These are phyloP conservation scores for Wakefieldia striispora DNA, from an alignment of 768 basidiomycete genomes.

Conservation along the genomic window DNA sequence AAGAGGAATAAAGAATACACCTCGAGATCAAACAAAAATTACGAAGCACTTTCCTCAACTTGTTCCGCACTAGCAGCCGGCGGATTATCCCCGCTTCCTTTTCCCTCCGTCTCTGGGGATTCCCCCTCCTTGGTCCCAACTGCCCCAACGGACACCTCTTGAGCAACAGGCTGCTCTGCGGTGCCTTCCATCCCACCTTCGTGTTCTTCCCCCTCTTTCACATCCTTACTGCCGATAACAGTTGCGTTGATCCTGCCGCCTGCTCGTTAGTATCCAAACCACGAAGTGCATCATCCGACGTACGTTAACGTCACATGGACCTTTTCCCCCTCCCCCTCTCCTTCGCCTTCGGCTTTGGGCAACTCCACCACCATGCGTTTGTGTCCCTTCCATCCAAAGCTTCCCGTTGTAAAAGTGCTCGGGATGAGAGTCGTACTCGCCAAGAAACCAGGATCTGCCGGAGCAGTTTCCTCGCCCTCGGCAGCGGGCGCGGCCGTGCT, in stretches of 20 bases:
- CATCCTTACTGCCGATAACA: slow-evolving; percentile 66
- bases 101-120: slow-evolving; percentile 19
- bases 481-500: slow-evolving; percentile 58
- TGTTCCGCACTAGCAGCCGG: slow-evolving; percentile 14
- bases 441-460: slow-evolving; percentile 59
- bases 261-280: neutral
- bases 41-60: slow-evolving; percentile 17
- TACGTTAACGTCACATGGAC: slow-evolving; percentile 76
- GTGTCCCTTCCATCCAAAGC: slow-evolving; percentile 83
- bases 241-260: slow-evolving; percentile 69
- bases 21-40: slow-evolving; percentile 6
- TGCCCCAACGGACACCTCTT: slow-evolving; percentile 27
- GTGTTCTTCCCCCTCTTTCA: slow-evolving; percentile 38
- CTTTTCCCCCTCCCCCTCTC: slow-evolving; percentile 50
- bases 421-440: slow-evolving; percentile 56
- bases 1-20: neutral
- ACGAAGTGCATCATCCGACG: slow-evolving; percentile 23
- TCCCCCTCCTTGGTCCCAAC: slow-evolving; percentile 26
- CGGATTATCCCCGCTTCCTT: slow-evolving; percentile 22
- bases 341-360: slow-evolving; percentile 44
- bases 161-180: slow-evolving; percentile 21
- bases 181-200: slow-evolving; percentile 30
- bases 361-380: slow-evolving; percentile 68
- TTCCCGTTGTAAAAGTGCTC: slow-evolving; percentile 66
- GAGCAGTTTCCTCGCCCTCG: slow-evolving; percentile 29